These are phyloP conservation scores for Coemansia sp. DNA, from an alignment of 192 early-diverging fungal species.

Conservation along the genomic window DNA sequence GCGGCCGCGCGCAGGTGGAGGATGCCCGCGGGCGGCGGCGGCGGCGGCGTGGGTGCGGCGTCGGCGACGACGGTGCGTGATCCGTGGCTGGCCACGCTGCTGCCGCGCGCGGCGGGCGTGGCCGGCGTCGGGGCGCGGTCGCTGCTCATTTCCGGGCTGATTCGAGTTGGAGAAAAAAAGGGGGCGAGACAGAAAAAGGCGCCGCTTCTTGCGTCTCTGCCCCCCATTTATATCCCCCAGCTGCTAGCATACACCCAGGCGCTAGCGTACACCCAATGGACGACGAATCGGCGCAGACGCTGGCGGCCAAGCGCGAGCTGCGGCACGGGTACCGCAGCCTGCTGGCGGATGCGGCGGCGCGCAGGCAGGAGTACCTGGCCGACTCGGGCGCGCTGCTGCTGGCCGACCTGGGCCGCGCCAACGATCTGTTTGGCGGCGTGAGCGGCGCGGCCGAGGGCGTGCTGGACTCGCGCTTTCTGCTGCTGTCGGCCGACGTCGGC, in stretches of 20 bases:
- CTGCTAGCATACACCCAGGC: neutral
- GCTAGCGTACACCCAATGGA: neutral
- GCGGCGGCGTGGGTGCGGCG: neutral
- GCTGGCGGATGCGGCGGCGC: slow-evolving; percentile 33
- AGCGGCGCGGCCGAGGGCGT: slow-evolving; percentile 79
- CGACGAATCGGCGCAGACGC: slow-evolving; percentile 9
- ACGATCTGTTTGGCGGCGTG: slow-evolving; percentile 54
- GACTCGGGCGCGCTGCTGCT: slow-evolving; percentile 25
- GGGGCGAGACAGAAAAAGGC: too few species aligned
- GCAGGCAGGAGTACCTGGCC: slow-evolving; percentile 42
- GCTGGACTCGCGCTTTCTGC: slow-evolving; percentile 79
- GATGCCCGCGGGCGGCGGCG: slow-evolving; percentile 1
- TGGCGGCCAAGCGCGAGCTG: slow-evolving; percentile 21
- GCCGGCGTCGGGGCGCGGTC: neutral
- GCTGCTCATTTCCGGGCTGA: too few species aligned
- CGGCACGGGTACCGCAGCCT: slow-evolving; percentile 44
- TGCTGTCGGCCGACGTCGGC: slow-evolving; percentile 68
- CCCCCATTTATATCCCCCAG: neutral
- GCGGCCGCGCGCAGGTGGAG: slow-evolving; percentile 26
- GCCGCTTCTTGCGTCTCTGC: slow-evolving; percentile 6
- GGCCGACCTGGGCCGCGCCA: slow-evolving; percentile 40
- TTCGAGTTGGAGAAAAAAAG: too few species aligned
- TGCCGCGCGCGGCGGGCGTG: neutral
- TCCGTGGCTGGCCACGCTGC: slow-evolving; percentile 19
- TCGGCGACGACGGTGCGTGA: slow-evolving; percentile 27